phyloP scores from a whole-genome alignment of 176 grass and related monocot genomes.

The Carex myosuroides region DNA sequence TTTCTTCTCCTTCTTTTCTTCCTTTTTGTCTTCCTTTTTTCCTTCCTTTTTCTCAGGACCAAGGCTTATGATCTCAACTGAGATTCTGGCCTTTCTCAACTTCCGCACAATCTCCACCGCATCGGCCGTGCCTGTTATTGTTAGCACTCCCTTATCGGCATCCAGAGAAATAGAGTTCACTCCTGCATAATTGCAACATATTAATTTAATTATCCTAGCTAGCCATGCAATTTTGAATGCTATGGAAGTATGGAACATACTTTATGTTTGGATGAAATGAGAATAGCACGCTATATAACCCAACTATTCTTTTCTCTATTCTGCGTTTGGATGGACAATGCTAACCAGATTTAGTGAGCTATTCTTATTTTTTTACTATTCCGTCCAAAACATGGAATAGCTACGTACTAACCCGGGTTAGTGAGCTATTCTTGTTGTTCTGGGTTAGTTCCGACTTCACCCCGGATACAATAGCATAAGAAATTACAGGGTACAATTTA shows the following conservation, averaged over 20 bases:
- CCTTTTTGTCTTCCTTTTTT: background rate
- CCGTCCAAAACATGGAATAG: too few relatives aligned
- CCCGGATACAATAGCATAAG: background rate
- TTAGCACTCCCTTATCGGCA: constrained; percentile 48
- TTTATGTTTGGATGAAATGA: background rate
- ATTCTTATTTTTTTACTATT: too few relatives aligned
- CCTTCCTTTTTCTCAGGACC: constrained; percentile 34
- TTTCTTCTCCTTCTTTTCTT: constrained; percentile 31
- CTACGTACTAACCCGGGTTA: too few relatives aligned
- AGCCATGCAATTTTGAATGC: background rate
- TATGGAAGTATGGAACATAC: background rate
- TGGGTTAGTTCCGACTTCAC: too few relatives aligned
- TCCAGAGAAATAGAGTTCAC: constrained; percentile 55
- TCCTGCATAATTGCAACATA: constrained; percentile 17
- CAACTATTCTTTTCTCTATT: too few relatives aligned
- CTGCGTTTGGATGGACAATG: too few relatives aligned
- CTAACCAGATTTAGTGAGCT: too few relatives aligned
- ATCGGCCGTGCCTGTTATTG: constrained; percentile 48
- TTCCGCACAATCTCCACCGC: constrained; percentile 29
- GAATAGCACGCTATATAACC: too few relatives aligned
- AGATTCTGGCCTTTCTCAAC: constrained; percentile 39
- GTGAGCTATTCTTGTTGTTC: too few relatives aligned
- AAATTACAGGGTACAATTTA: background rate
- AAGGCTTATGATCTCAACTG: constrained; percentile 31
- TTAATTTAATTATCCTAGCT: background rate